Percentiles rank a stretch among this genome's conserved stretches.
phyloP scores from a whole-genome alignment of 306 rosid genomes.

The Purshia tridentata region DNA sequence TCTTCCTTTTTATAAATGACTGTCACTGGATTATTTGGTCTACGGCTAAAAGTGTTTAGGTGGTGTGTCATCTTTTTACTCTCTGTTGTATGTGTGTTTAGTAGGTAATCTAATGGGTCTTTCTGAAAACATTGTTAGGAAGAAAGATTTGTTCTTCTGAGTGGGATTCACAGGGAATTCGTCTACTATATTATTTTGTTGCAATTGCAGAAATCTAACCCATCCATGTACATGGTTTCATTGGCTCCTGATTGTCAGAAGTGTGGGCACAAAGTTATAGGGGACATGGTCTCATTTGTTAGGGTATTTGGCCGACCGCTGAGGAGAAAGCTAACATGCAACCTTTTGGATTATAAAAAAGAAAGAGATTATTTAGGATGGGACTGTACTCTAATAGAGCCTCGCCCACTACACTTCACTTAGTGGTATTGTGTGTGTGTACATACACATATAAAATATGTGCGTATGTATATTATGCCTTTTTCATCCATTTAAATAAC shows the following conservation, averaged over 20 bases:
- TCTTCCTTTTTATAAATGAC: neutral
- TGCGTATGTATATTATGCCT: neutral
- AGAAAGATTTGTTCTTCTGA: neutral
- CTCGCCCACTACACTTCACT: neutral
- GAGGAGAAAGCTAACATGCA: neutral
- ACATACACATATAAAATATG: neutral
- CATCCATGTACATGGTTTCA: neutral
- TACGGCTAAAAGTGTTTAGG: neutral
- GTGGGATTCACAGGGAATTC: neutral
- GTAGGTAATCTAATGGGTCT: neutral
- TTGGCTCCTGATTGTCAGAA: neutral
- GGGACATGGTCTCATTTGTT: neutral
- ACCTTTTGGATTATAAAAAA: neutral
- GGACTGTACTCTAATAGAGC: neutral
- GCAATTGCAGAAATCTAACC: neutral
- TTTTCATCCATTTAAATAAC: neutral
- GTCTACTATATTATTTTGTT: too few relatives aligned
- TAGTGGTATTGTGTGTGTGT: neutral
- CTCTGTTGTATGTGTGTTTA: neutral
- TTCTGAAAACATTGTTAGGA: neutral
- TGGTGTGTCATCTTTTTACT: neutral
- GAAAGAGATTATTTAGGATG: neutral
- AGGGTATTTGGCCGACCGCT: neutral
- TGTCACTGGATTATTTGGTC: neutral
- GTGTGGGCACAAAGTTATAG: neutral